phyloP scores from a whole-genome alignment of 345 rosid genomes.

The Salix caprea region DNA sequence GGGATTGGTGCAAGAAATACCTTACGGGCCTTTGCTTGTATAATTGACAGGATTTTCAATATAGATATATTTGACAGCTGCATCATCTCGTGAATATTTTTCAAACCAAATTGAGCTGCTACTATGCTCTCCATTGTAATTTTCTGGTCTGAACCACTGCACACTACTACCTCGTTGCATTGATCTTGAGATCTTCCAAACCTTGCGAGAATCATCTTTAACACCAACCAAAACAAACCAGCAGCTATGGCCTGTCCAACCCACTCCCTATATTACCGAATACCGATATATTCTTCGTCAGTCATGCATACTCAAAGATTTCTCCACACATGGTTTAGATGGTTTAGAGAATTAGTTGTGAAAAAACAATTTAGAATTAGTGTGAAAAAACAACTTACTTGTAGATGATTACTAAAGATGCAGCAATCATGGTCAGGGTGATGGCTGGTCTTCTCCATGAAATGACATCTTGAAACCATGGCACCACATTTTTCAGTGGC shows the following conservation, averaged over 20 bases:
- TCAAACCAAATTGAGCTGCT: slow-evolving; percentile 65
- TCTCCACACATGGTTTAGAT: not conserved
- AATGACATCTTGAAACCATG: slow-evolving; percentile 45
- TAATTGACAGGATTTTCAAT: slow-evolving; percentile 66
- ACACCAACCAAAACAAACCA: slow-evolving; percentile 41
- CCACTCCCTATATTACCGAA: slow-evolving; percentile 60
- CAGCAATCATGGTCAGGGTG: slow-evolving; percentile 31
- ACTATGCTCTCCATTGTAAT: slow-evolving; percentile 66
- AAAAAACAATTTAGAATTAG: too few relatives aligned
- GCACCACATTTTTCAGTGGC: slow-evolving; percentile 42
- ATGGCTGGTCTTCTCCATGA: slow-evolving; percentile 57
- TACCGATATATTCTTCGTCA: not conserved
- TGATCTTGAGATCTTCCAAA: slow-evolving; percentile 21
- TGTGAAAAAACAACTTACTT: slow-evolving; percentile 40
- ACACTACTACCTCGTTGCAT: slow-evolving; percentile 54
- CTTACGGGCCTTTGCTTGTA: slow-evolving; percentile 54
- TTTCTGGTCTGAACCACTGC: slow-evolving; percentile 50
- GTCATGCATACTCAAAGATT: not conserved
- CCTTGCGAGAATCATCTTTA: slow-evolving; percentile 56
- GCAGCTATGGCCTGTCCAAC: slow-evolving; percentile 60
- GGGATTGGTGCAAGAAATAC: slow-evolving; percentile 23
- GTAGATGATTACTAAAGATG: slow-evolving; percentile 37
- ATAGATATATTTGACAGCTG: slow-evolving; percentile 53
- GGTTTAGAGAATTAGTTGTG: too few relatives aligned
- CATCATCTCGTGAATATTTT: slow-evolving; percentile 47